A percentile compares a stretch with the other conserved stretches of the same genome.
Conservation (phyloP, 176 grass and related monocot species). For the Alopecurus myosuroides region DNA sequence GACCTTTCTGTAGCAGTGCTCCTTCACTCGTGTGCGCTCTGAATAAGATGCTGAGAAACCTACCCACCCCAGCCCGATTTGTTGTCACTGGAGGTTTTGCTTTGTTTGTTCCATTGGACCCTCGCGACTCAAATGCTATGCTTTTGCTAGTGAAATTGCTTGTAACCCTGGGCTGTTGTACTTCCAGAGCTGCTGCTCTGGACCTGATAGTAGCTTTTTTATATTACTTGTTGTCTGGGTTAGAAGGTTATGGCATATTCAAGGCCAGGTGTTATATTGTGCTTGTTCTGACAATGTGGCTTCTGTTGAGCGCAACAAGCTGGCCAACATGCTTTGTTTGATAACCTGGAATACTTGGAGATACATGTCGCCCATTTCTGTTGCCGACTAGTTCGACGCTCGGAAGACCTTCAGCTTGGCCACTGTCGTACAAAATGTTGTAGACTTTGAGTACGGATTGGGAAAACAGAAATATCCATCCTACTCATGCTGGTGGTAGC, state of each 20-base stretch:
- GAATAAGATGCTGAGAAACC: slow-evolving; percentile 38
- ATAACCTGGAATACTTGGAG: neutral
- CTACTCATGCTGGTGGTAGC: neutral
- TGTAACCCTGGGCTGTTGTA: neutral
- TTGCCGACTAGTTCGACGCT: too few species aligned
- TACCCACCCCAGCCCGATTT: neutral
- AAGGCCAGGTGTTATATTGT: neutral
- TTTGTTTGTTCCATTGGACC: slow-evolving; percentile 14
- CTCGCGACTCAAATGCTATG: neutral
- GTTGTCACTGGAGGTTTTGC: neutral
- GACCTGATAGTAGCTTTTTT: neutral
- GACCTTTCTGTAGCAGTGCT: slow-evolving; percentile 6
- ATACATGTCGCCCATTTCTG: neutral
- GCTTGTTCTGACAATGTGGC: neutral
- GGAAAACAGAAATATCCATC: neutral
- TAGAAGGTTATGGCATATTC: neutral
- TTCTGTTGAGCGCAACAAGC: neutral
- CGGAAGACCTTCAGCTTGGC: too few species aligned
- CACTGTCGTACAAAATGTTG: too few species aligned
- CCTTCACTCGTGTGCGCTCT: neutral
- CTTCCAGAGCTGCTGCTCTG: slow-evolving; percentile 2
- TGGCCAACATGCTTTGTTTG: neutral
- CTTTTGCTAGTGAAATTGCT: slow-evolving; percentile 12
- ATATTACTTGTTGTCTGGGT: neutral
- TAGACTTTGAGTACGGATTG: too few species aligned